Conservation (phyloP, 73 alveolate species). For the Symbiodinium natans region DNA sequence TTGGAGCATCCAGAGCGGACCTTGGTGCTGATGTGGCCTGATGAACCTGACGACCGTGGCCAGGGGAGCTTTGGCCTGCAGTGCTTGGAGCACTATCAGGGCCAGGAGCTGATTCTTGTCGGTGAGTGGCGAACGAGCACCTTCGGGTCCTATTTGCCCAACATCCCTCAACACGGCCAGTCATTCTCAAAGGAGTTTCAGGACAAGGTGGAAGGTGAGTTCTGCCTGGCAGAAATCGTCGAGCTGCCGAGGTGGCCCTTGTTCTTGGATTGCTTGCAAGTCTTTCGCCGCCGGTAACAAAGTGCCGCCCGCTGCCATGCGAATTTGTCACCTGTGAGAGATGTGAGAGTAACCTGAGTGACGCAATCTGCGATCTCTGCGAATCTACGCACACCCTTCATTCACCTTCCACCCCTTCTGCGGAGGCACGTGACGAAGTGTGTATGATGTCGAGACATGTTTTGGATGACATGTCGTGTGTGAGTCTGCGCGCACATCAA, state of each 20-base stretch:
- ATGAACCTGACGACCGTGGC: slow-evolving; percentile 62
- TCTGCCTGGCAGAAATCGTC: background rate
- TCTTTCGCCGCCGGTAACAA: slow-evolving; percentile 13
- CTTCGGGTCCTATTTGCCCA: slow-evolving; percentile 29
- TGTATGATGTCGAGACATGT: background rate
- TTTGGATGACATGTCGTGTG: background rate
- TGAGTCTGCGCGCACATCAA: background rate
- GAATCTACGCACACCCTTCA: no score
- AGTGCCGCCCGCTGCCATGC: background rate
- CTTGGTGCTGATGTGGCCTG: slow-evolving; percentile 86
- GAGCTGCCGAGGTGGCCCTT: slow-evolving; percentile 77
- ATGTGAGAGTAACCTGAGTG: no score
- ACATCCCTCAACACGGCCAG: slow-evolving; percentile 41
- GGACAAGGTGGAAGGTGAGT: slow-evolving; percentile 19
- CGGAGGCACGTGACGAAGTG: no score
- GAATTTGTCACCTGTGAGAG: no score
- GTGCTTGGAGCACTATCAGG: slow-evolving; percentile 43
- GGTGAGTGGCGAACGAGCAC: slow-evolving; percentile 78
- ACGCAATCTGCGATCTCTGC: no score
- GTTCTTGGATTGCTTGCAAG: slow-evolving; percentile 56
- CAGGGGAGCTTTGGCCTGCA: slow-evolving; percentile 63
- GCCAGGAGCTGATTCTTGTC: slow-evolving; percentile 13
- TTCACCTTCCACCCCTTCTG: no score
- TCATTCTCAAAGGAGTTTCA: slow-evolving; percentile 74
- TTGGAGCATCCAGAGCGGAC: slow-evolving; percentile 4